Evolutionary conservation across 2,329 filamentous ascomycete genomes (phyloP).

Genomic region (Verticillium klebahnii): DNA sequence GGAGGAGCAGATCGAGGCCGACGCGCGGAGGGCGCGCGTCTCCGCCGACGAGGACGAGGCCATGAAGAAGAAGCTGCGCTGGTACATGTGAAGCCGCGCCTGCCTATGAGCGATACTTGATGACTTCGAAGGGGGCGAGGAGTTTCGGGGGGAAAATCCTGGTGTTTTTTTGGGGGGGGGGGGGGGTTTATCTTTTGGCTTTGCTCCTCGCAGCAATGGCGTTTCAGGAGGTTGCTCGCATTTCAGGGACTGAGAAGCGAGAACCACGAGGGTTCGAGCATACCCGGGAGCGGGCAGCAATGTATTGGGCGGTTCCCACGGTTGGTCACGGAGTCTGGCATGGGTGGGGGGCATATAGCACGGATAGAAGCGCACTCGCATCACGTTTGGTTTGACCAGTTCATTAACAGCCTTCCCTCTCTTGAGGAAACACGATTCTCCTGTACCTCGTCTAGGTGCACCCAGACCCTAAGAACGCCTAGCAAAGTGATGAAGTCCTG

Average conservation of each 20-base stretch:
- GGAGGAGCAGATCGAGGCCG: conserved; percentile 43
- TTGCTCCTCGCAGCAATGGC: background rate
- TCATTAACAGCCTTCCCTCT: too few species aligned
- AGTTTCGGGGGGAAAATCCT: too few species aligned
- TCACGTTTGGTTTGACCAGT: too few species aligned
- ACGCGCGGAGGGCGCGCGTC: conserved; percentile 32
- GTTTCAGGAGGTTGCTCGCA: background rate
- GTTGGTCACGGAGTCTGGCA: background rate
- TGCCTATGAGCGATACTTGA: background rate
- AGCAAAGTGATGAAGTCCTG: background rate
- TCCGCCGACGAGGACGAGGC: conserved; percentile 39
- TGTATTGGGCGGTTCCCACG: too few species aligned
- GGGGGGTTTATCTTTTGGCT: background rate
- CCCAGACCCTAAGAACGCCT: background rate
- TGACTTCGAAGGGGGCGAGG: too few species aligned
- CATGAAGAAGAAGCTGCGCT: conserved; percentile 40
- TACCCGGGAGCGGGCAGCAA: too few species aligned
- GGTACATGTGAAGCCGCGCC: conserved; percentile 18
- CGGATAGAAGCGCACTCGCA: background rate
- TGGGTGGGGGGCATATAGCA: background rate
- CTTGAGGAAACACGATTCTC: background rate
- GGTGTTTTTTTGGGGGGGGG: too few species aligned
- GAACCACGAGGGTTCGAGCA: too few species aligned
- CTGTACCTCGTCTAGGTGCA: background rate
- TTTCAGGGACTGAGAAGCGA: too few species aligned